Conservation (phyloP, 2,329 filamentous ascomycete genomes). For the Stemphylium lycopersici region DNA sequence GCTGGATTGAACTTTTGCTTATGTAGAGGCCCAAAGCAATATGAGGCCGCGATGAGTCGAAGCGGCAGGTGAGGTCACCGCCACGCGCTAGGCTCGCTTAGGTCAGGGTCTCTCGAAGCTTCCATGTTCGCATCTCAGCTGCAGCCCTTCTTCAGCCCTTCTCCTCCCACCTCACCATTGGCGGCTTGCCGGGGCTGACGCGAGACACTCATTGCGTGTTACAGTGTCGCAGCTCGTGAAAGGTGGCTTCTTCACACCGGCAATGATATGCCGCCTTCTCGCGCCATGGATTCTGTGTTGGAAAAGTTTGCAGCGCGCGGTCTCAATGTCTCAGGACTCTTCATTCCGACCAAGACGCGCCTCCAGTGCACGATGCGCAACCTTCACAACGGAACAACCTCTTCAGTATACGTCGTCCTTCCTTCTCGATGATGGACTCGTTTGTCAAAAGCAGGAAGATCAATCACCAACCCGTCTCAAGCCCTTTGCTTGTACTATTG, state of each 20-base stretch:
- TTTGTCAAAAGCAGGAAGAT: constrained; percentile 42
- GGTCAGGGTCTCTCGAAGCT: constrained; percentile 24
- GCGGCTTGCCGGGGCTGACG: constrained; percentile 7
- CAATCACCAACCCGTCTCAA: constrained; percentile 19
- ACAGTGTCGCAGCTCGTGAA: background rate
- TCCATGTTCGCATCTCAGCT: constrained; percentile 24
- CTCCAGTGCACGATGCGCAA: background rate
- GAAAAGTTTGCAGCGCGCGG: background rate
- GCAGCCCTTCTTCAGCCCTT: constrained; percentile 18
- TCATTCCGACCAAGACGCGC: background rate
- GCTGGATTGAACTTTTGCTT: constrained; percentile 16
- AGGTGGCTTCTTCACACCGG: background rate
- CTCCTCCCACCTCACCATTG: constrained; percentile 10
- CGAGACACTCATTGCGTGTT: constrained; percentile 5
- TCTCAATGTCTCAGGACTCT: background rate
- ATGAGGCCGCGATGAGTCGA: constrained; percentile 25
- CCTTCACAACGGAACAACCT: constrained; percentile 17
- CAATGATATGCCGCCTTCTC: background rate
- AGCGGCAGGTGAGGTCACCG: constrained; percentile 28
- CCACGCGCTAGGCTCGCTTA: constrained; percentile 26
- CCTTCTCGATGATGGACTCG: constrained; percentile 40
- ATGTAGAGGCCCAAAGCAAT: constrained; percentile 19
- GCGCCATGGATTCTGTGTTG: background rate
- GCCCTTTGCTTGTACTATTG: constrained; percentile 32
- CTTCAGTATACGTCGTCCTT: constrained; percentile 44